Conservation (phyloP, 345 rosid species). For the Brassica incana region DNA sequence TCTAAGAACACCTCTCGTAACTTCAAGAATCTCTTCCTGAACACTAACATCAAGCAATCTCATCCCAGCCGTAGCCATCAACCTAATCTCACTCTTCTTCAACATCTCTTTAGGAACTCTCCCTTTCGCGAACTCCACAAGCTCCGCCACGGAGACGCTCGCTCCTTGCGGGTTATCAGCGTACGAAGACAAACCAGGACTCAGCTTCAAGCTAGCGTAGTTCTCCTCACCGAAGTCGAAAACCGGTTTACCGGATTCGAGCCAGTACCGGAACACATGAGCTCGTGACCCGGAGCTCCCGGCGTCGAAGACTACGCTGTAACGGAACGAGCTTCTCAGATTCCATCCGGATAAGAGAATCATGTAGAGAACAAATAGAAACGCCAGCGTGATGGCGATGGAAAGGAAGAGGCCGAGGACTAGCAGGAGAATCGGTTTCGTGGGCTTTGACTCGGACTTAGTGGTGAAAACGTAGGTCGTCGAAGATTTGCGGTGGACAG, state of each 20-base stretch:
- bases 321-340: conserved; percentile 21
- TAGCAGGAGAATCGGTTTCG: conserved; percentile 36
- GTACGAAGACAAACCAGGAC: conserved; percentile 77
- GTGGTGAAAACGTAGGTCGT: conserved; percentile 36
- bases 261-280: conserved; percentile 56
- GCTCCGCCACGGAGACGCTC: conserved; percentile 55
- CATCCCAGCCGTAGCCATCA: conserved; percentile 97
- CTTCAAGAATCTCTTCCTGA: conserved; percentile 60
- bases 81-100: conserved; percentile 70
- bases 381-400: conserved; percentile 30
- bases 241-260: conserved; percentile 40
- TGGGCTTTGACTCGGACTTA: conserved; percentile 32
- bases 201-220: conserved; percentile 60
- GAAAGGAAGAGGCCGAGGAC: conserved; percentile 20
- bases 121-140: conserved; percentile 63
- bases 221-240: conserved; percentile 53
- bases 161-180: conserved; percentile 56
- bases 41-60: conserved; percentile 57
- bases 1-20: conserved; percentile 58
- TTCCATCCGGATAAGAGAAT: conserved; percentile 22
- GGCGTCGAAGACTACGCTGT: conserved; percentile 66
- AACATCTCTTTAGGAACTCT: conserved; percentile 55
- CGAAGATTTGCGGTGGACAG: conserved; percentile 40
- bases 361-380: conserved; percentile 33
- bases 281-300: conserved; percentile 86